Base-by-base conservation (phyloP, 1,284 basidiomycete genomes). In the Pisolithus thermaeus region DNA sequence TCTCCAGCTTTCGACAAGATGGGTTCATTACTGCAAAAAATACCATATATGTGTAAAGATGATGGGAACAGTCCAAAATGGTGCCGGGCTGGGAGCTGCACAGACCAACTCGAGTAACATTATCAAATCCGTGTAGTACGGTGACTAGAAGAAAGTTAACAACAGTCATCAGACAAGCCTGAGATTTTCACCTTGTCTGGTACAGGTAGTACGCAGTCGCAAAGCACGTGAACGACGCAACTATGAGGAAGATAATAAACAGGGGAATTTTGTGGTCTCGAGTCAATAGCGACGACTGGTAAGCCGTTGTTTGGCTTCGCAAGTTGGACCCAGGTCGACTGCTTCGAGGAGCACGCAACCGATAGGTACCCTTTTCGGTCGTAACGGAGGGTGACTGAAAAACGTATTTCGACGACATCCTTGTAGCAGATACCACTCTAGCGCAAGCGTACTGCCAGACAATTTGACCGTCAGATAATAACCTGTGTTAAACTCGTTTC, bases 201-300 rank as follows among this genome's bases (percentile, higher is more conserved):
- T 79, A 81, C 32, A 87, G 69, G 69, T 83, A 84, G 56, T 83
- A 85, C 3, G 83, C 83, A 7, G 71, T 67, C 36, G 69, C 75
- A 58, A 86, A 85, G 59, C 75, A 83, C 37, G 70, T 63, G 35
- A 83, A 49, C 51, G 73, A 74, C 8, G 73, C 75, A 35, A 77
- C 67, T 42, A 72, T 67, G 43, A 85, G 71, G 43, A 81, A 55
- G 8, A 72, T 59, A 8, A 84, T 57, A 30, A 82, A 63, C 25
- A 74, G 57, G 14, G 72, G 65, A 52, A 73, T 51, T 41, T 57
- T 61, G 52, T 52, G 61, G 30, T 58, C 56, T 38, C 49, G 61
- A 42, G 56, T 50, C 6, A 52, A 43, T 7, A 47, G 46, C 51
- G 49, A 51, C 16, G 43, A 43, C 20, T 40, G 6, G 20, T 22